Percentiles rank a stretch among this genome's conserved stretches.
Evolutionary conservation across 2,329 filamentous ascomycete genomes (phyloP).

Genomic region (Harringtonia lauricola): DNA sequence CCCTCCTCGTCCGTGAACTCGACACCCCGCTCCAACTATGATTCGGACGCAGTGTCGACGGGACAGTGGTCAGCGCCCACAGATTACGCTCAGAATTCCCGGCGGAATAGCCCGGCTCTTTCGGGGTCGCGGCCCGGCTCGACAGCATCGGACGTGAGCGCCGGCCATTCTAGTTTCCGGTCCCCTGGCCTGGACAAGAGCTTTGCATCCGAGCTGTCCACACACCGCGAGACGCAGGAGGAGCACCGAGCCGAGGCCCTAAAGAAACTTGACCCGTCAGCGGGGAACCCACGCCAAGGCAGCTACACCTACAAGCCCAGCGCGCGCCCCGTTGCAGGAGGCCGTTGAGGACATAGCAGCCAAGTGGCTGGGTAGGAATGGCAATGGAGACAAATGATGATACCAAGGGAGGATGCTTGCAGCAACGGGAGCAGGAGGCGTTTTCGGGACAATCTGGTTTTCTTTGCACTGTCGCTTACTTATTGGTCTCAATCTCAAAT

Average conservation of each 20-base stretch:
- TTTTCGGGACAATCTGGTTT: too few species aligned
- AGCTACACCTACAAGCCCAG: conserved; percentile 26
- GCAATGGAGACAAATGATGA: too few species aligned
- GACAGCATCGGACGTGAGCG: conserved; percentile 17
- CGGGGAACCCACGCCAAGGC: conserved; percentile 7
- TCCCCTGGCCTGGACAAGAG: conserved; percentile 29
- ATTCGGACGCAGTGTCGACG: conserved; percentile 17
- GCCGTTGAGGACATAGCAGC: too few species aligned
- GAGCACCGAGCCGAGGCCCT: conserved; percentile 23
- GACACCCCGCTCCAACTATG: conserved; percentile 14
- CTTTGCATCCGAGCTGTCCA: conserved; percentile 31
- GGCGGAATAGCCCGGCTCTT: not conserved
- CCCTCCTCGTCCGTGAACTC: conserved; percentile 7
- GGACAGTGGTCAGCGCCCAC: conserved; percentile 28
- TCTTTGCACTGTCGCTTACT: too few species aligned
- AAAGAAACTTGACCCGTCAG: conserved; percentile 13
- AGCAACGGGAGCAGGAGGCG: too few species aligned
- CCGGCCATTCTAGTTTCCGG: conserved; percentile 18
- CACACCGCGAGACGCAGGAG: conserved; percentile 35
- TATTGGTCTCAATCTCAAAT: too few species aligned
- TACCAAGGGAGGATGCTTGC: too few species aligned
- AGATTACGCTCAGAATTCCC: conserved; percentile 6
- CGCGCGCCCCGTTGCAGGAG: too few species aligned
- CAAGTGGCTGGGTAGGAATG: too few species aligned
- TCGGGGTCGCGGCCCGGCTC: conserved; percentile 24